Evolutionary conservation across 2,329 filamentous ascomycete genomes (phyloP), one percentile per base, ranked within the genome.

Genomic region (Stylonectria norvegica): DNA sequence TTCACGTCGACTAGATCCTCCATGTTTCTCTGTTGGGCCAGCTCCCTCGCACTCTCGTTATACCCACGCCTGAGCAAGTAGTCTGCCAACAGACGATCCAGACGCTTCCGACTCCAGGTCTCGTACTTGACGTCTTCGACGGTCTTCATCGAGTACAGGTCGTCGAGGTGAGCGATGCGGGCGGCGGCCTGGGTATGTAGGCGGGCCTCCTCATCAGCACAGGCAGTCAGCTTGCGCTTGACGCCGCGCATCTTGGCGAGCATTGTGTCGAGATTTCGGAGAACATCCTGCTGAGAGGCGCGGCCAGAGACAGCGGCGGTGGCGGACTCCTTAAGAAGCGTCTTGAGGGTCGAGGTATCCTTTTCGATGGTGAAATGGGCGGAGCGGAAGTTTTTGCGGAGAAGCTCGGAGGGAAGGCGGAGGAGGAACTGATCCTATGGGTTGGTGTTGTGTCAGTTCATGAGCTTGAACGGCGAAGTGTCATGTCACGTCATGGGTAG

Each of bases 41-140:
- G 69, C 44, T 82, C 78, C 34, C 72, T 75, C 2, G 93, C 93
- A 53, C 83, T 93, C 16, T 85, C 78, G 14, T 79, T 78, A 59
- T 91, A 95, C 4, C 91, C 91, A 45, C 84, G 83, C 7, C 93
- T 78, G 34, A 97, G 70, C 51, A 98, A 75, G 64, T 96, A 95
- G 61, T 98, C 93, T n/a, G 95, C 86, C 34, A 98, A 68, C 42
- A 97, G 69, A 14, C 93, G 75, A 64, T 95, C 86, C 31, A 98
- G 72, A 16, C 93, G 75, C 27, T 79, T 79, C 39, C 87, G 79
- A 45, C 85, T 88, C 93, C 93, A 98, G 42, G 79, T 73, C 59
- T 97, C 91, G 67, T 97, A 98, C 59, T 89, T 89, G 53, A 95
- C 89, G 61, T 98, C 93, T 37, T 89, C 86, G 46, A 96, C 73